Evolutionary conservation across 163 green algal genomes (phyloP), one percentile per base, ranked within the genome.

Genomic region (Chloromonas sp.): DNA sequence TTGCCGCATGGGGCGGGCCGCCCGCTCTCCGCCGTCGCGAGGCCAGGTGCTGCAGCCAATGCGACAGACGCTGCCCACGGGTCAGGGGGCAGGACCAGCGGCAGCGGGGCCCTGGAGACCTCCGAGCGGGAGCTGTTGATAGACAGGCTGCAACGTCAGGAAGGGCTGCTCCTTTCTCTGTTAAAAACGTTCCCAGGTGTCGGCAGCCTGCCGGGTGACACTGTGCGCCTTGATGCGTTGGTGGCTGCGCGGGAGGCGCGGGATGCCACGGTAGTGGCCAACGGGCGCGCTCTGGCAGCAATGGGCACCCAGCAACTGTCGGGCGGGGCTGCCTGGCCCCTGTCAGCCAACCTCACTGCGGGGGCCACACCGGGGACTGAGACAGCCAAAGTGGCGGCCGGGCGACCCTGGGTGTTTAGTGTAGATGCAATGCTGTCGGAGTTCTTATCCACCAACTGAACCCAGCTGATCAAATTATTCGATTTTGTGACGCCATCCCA

Each of bases 371-470:
- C 84, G 0, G 86, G 86, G 1, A 74, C 79, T 1, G 60, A 85
- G n/a, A 58, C 86, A 3, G 1, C 82, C 5, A 86, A 84, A 59
- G 84, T 87, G 81, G 81, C 81, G 0, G 84, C 84, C 0, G 81
- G 58, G 0, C 61, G 70, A 81, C 84, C 81, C 60, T 89, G 86
- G 86, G 81, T 87, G 3, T 85, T 89, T 81, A 86, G 79, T 58
- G 84, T 87, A 70, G 86, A 89, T 81, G 77, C 81, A 0, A 87
- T 89, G 86, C 74, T 89, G 70, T 74, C 84, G 1, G 86, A 89
- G 0, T 89, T 89, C 78, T 70, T 89, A 36, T 74, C 66, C 36
- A 36, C 36, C 36, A 36, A 36, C 36, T 36, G 36, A 36, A 36
- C 36, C 36, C 36, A 36, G 36, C 36, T 36, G 36, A 36, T 36